Evolutionary conservation across 441 rosid species (phyloP).

Genomic region (Gossypium trilobum): DNA sequence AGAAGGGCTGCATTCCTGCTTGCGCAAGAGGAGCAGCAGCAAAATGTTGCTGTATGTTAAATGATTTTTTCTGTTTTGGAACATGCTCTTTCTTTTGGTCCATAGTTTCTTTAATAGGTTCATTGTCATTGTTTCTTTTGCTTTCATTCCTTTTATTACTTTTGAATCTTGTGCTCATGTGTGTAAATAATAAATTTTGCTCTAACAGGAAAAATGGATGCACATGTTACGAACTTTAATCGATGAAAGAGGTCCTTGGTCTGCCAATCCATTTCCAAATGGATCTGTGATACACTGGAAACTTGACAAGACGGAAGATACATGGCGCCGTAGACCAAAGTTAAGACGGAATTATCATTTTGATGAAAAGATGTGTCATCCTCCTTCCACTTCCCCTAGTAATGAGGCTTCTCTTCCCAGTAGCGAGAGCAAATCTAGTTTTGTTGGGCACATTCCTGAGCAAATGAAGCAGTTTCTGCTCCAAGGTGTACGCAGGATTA

Average conservation of each 20-base stretch:
- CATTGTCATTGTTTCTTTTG: neutral
- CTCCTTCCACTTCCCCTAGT: slow-evolving; percentile 44
- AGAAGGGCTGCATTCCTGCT: slow-evolving; percentile 68
- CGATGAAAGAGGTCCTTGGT: slow-evolving; percentile 99
- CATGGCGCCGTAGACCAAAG: slow-evolving; percentile 94
- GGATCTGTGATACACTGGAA: slow-evolving; percentile 69
- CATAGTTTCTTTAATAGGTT: neutral
- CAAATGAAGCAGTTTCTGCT: slow-evolving; percentile 93
- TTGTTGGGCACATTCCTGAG: slow-evolving; percentile 86
- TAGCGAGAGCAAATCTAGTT: slow-evolving; percentile 52
- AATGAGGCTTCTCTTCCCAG: slow-evolving; percentile 36
- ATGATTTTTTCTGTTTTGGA: slow-evolving; percentile 5
- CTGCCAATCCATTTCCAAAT: slow-evolving; percentile 92
- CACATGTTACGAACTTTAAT: slow-evolving; percentile 88
- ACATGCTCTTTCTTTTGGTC: neutral
- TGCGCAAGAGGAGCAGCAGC: slow-evolving; percentile 76
- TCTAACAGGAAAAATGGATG: slow-evolving; percentile 79
- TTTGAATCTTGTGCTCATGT: slow-evolving; percentile 10
- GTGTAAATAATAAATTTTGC: slow-evolving; percentile 15
- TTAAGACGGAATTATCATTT: slow-evolving; percentile 88
- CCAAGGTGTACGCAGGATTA: slow-evolving; percentile 77
- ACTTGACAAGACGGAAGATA: slow-evolving; percentile 96
- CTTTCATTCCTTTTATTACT: slow-evolving; percentile 6
- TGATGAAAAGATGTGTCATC: slow-evolving; percentile 72
- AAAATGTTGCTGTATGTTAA: slow-evolving; percentile 68